Conservation (phyloP, 2,329 filamentous ascomycete genomes). For the Coniochaeta ligniaria region DNA sequence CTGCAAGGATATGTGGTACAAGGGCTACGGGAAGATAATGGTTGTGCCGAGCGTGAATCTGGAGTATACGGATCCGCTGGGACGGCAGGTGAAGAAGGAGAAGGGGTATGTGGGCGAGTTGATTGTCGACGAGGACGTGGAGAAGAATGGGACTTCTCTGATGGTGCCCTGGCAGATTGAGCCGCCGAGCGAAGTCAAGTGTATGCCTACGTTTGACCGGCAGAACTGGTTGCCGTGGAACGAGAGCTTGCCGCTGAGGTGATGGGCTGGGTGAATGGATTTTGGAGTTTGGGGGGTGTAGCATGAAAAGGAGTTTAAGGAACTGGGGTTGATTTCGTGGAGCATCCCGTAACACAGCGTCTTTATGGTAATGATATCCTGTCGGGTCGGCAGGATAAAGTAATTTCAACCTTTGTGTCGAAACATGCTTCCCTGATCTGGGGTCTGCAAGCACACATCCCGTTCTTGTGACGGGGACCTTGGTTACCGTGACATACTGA, state of each 20-base stretch:
- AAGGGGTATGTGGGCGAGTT: slow-evolving; percentile 41
- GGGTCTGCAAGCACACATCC: neutral
- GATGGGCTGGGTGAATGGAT: neutral
- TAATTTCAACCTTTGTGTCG: neutral
- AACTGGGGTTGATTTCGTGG: neutral
- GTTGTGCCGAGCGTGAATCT: slow-evolving; percentile 34
- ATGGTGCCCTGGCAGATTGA: slow-evolving; percentile 32
- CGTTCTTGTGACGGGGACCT: neutral
- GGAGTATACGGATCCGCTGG: slow-evolving; percentile 30
- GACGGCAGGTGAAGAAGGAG: slow-evolving; percentile 34
- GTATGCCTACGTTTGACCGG: slow-evolving; percentile 33
- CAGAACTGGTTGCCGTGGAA: slow-evolving; percentile 37
- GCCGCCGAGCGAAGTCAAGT: slow-evolving; percentile 40
- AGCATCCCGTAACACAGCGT: neutral
- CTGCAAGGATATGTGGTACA: slow-evolving; percentile 32
- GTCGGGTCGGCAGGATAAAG: neutral
- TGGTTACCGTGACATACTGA: neutral
- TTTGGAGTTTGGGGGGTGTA: neutral
- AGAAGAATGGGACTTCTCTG: slow-evolving; percentile 11
- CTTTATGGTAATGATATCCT: neutral
- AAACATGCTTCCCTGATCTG: neutral
- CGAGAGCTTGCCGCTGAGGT: slow-evolving; percentile 12
- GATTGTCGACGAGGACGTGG: slow-evolving; percentile 19
- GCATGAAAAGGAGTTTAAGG: neutral
- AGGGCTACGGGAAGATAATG: slow-evolving; percentile 27